These are phyloP conservation scores for Ciborinia camelliae DNA, from an alignment of 2,329 filamentous ascomycete species.

Conservation along the genomic window DNA sequence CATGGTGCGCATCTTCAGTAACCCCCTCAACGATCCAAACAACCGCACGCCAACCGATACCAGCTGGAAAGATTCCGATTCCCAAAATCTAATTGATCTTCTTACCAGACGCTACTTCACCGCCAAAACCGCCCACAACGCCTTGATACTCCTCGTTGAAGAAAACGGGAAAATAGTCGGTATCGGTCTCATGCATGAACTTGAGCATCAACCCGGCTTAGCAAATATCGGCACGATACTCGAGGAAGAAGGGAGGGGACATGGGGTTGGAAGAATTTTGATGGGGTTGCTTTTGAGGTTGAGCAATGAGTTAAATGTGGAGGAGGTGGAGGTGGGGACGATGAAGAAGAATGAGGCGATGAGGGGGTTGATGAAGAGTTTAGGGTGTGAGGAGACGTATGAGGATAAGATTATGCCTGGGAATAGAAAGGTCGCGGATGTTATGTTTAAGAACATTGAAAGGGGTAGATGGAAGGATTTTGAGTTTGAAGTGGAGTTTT, in stretches of 20 bases:
- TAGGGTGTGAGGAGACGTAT: slow-evolving; percentile 22
- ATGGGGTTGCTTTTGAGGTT: slow-evolving; percentile 21
- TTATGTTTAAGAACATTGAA: slow-evolving; percentile 6
- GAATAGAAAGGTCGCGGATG: not conserved
- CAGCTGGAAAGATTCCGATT: not conserved
- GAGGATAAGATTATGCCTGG: slow-evolving; percentile 15
- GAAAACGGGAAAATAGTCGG: not conserved
- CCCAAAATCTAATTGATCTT: not conserved
- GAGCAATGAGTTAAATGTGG: slow-evolving; percentile 23
- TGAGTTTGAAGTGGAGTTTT: not conserved
- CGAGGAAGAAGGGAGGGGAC: not conserved
- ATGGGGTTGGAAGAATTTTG: not conserved
- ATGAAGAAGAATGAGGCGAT: slow-evolving; percentile 24
- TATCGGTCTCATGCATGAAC: not conserved
- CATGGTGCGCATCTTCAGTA: slow-evolving; percentile 5
- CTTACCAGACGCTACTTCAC: not conserved
- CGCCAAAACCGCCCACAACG: not conserved
- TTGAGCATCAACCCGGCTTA: not conserved
- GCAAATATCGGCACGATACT: slow-evolving; percentile 10
- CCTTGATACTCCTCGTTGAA: not conserved
- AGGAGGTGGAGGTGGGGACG: slow-evolving; percentile 21
- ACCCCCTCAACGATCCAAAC: slow-evolving; percentile 12
- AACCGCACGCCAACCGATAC: not conserved
- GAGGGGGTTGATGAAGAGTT: slow-evolving; percentile 22
- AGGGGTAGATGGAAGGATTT: slow-evolving; percentile 5